Evolutionary conservation across 108 stramenopile genomes (phyloP).

Genomic region (Pseudonitzschia multiseries): DNA sequence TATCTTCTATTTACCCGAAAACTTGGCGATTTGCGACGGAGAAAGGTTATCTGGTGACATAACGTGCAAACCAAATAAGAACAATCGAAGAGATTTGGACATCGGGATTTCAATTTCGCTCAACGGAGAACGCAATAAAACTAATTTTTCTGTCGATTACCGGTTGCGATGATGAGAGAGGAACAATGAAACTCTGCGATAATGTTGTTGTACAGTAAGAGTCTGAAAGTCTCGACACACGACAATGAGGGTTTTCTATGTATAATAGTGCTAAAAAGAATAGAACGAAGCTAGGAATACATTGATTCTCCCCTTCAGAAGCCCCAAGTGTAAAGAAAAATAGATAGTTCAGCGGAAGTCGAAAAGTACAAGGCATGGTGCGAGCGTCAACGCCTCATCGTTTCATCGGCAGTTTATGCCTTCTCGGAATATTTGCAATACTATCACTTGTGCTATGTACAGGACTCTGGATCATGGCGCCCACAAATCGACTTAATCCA

Average conservation of each 20-base stretch:
- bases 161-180: constrained; percentile 47
- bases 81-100: constrained; percentile 77
- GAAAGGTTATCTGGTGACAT: constrained; percentile 66
- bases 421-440: no score
- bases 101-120: constrained; percentile 58
- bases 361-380: not conserved
- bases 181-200: not conserved
- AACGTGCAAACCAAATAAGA: constrained; percentile 63
- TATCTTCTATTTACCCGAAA: constrained; percentile 72
- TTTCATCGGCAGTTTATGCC: no score
- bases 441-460: no score
- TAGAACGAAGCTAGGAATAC: no score
- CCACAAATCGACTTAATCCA: constrained; percentile 12
- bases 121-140: constrained; percentile 54
- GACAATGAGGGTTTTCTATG: no score
- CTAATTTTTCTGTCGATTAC: constrained; percentile 55
- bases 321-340: not conserved
- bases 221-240: no score
- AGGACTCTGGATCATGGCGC: no score
- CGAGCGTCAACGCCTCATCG: not conserved
- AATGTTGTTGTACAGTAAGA: no score
- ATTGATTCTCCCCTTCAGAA: no score
- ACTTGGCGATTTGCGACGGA: constrained; percentile 61
- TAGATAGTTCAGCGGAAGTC: not conserved
- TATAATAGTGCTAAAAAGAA: no score